Conservation (phyloP, 2,329 filamentous ascomycete genomes). For the Neofusicoccum umdonicola region DNA sequence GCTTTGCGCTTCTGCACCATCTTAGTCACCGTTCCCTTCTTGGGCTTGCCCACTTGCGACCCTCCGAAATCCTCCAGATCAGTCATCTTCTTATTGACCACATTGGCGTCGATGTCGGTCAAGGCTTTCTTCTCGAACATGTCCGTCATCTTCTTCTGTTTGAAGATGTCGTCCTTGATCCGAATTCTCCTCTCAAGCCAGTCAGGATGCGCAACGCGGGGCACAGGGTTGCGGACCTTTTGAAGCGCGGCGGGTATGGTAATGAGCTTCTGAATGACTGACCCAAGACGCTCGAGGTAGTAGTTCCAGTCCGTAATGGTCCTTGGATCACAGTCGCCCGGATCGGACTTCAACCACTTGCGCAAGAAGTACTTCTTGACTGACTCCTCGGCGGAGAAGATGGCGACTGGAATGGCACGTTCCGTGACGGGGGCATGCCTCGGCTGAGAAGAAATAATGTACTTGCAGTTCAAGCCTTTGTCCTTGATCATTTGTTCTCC, state of each 20-base stretch:
- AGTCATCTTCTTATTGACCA: constrained; percentile 56
- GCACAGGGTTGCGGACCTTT: constrained; percentile 91
- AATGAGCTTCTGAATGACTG: constrained; percentile 97
- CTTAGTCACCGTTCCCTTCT: constrained; percentile 43
- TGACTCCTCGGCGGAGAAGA: constrained; percentile 88
- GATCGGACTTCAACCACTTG: constrained; percentile 95
- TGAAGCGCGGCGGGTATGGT: constrained; percentile 96
- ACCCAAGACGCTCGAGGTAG: constrained; percentile 91
- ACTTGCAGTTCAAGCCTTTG: constrained; percentile 98
- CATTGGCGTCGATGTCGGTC: constrained; percentile 67
- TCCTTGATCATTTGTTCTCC: constrained; percentile 99
- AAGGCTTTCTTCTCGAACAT: constrained; percentile 74
- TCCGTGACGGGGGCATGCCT: constrained; percentile 91
- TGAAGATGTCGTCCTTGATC: constrained; percentile 93
- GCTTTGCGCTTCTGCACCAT: constrained; percentile 51
- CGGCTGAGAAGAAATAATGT: constrained; percentile 89
- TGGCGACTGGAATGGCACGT: constrained; percentile 88
- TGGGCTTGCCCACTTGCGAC: constrained; percentile 62
- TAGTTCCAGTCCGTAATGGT: constrained; percentile 95
- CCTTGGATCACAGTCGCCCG: constrained; percentile 83
- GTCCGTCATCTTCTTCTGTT: constrained; percentile 98
- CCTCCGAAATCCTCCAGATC: constrained; percentile 83
- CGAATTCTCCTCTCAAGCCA: constrained; percentile 95
- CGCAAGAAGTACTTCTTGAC: constrained; percentile 86
- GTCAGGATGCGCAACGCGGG: constrained; percentile 88